Percentiles rank a stretch among this genome's conserved stretches.
phyloP scores from a whole-genome alignment of 2,329 filamentous ascomycete species.

The Chalara sp. region DNA sequence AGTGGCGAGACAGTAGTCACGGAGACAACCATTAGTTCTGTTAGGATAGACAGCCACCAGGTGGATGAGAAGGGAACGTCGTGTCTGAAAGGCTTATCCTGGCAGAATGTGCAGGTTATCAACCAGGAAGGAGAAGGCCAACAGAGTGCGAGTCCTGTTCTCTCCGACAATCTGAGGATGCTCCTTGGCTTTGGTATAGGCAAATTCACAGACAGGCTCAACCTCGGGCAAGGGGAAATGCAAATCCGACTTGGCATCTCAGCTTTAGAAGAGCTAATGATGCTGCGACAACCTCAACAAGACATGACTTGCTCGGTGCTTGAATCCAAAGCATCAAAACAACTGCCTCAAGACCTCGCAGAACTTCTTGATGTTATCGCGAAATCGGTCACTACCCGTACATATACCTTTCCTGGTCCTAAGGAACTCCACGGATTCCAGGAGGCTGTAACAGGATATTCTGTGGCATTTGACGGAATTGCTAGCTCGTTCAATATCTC shows the following conservation, averaged over 20 bases:
- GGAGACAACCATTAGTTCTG: constrained; percentile 59
- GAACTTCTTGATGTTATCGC: constrained; percentile 41
- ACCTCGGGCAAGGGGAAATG: constrained; percentile 70
- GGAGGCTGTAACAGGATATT: constrained; percentile 70
- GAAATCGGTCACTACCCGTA: constrained; percentile 59
- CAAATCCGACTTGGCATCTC: constrained; percentile 56
- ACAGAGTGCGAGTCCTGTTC: constrained; percentile 58
- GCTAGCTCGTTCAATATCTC: constrained; percentile 75
- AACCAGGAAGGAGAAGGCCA: constrained; percentile 57
- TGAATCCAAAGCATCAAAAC: constrained; percentile 56
- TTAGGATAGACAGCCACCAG: constrained; percentile 53
- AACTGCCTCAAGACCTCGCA: constrained; percentile 54
- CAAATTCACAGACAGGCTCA: constrained; percentile 76
- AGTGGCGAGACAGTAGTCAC: constrained; percentile 63
- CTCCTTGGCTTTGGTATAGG: constrained; percentile 71
- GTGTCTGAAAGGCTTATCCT: constrained; percentile 37
- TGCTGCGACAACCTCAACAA: constrained; percentile 66
- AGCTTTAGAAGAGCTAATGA: constrained; percentile 53
- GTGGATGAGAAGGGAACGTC: constrained; percentile 27
- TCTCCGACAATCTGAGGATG: constrained; percentile 70
- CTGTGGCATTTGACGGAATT: constrained; percentile 66
- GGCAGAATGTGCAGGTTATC: constrained; percentile 65
- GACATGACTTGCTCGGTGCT: constrained; percentile 73
- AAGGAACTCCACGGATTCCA: constrained; percentile 74
- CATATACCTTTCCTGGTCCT: constrained; percentile 59